Evolutionary conservation across 768 basidiomycete species (phyloP).

Genomic region (Auriscalpium microsporum): DNA sequence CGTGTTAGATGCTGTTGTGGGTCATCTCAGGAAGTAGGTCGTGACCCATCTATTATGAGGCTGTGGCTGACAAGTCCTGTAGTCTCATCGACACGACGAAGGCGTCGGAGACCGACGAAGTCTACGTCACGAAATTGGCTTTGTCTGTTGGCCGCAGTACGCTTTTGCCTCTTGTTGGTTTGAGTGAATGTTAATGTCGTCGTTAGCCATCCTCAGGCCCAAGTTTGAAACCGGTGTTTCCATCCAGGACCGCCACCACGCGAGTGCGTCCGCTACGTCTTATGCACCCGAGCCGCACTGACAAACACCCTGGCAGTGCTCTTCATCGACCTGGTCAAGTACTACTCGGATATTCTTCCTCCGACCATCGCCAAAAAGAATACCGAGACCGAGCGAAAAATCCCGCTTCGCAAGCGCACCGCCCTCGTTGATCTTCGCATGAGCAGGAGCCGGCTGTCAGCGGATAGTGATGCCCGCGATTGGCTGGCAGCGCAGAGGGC

Average conservation of each 20-base stretch:
- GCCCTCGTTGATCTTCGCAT: conserved; percentile 84
- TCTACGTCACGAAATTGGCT: conserved; percentile 82
- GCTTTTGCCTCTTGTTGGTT: too few relatives aligned
- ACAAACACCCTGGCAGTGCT: conserved; percentile 40
- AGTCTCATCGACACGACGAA: conserved; percentile 66
- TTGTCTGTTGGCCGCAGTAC: conserved; percentile 67
- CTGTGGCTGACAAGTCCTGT: conserved; percentile 3
- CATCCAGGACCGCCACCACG: conserved; percentile 85
- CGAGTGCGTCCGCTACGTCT: conserved; percentile 36
- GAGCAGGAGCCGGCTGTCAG: conserved; percentile 67
- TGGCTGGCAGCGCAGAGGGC: conserved; percentile 55
- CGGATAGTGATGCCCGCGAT: conserved; percentile 61
- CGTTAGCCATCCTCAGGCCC: conserved; percentile 70
- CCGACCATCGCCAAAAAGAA: conserved; percentile 79
- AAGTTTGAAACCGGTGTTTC: conserved; percentile 76
- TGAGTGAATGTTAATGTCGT: conserved; percentile 37
- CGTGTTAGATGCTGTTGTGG: conserved; percentile 70
- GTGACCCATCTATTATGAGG: not conserved
- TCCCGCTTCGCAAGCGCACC: conserved; percentile 80
- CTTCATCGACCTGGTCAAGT: conserved; percentile 76
- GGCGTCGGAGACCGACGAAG: conserved; percentile 63
- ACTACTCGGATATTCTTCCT: conserved; percentile 68
- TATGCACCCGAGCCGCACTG: not conserved
- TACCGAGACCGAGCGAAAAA: conserved; percentile 77
- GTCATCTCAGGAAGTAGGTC: conserved; percentile 48